phyloP scores from a whole-genome alignment of 1,284 basidiomycete genomes.

The Moesziomyces sp. region DNA sequence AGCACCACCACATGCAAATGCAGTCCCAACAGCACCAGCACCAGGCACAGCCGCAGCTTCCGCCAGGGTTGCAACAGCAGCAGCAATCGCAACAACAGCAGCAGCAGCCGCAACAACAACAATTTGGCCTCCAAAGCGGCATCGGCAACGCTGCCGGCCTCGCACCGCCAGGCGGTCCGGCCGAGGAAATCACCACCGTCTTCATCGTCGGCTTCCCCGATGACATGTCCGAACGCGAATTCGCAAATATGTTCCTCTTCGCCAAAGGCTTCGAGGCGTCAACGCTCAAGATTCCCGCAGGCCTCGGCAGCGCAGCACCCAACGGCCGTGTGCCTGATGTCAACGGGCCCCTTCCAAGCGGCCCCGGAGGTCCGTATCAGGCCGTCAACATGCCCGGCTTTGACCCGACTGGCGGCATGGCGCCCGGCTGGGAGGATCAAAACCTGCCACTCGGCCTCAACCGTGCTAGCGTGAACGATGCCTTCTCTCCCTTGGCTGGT shows the following conservation, averaged over 20 bases:
- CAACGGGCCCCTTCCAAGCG: conserved; percentile 28
- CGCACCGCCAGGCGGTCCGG: conserved; percentile 17
- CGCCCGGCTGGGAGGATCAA: conserved; percentile 45
- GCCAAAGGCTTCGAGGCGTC: conserved; percentile 95
- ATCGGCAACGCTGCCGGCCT: conserved; percentile 21
- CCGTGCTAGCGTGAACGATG: conserved; percentile 45
- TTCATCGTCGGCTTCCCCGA: conserved; percentile 99
- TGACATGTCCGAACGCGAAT: conserved; percentile 98
- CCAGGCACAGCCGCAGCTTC: conserved; percentile 18
- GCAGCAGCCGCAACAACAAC: conserved; percentile 33
- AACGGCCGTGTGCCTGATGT: conserved; percentile 32
- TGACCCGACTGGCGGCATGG: conserved; percentile 30
- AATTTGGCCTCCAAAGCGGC: conserved; percentile 24
- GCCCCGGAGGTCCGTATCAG: conserved; percentile 55
- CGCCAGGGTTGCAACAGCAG: conserved; percentile 19
- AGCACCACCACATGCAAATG: conserved; percentile 60
- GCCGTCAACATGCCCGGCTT: conserved; percentile 57
- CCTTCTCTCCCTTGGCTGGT: conserved; percentile 40
- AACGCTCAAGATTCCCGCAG: conserved; percentile 94
- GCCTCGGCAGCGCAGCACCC: conserved; percentile 72
- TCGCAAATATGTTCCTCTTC: conserved; percentile 99
- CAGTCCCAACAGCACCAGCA: conserved; percentile 42
- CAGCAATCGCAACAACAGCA: conserved; percentile 18
- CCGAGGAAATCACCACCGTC: conserved; percentile 94
- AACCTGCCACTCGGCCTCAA: conserved; percentile 48